Conservation (phyloP, 2,329 filamentous ascomycete species). For the Fusarium musae region DNA sequence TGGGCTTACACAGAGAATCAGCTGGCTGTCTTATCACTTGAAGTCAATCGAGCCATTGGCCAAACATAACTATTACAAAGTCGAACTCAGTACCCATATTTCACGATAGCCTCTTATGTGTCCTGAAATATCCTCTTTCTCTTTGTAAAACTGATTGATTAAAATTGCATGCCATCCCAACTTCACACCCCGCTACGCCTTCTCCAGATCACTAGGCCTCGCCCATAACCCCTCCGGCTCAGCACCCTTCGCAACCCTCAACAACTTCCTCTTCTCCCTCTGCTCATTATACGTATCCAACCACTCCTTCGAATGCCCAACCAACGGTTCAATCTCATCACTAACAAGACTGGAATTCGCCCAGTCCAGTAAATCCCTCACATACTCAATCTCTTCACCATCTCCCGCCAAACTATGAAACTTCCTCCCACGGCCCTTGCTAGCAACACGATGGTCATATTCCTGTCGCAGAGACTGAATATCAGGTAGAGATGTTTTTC, state of each 20-base stretch:
- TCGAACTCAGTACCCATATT: not conserved
- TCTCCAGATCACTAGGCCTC: conserved; percentile 3
- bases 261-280: conserved; percentile 21
- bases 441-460: conserved; percentile 39
- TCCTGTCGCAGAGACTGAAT: conserved; percentile 14
- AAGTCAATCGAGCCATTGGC: fast-evolving
- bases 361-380: conserved; percentile 39
- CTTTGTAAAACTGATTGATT: too few relatives aligned
- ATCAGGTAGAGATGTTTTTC: conserved; percentile 49
- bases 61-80: not conserved
- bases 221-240: conserved; percentile 31
- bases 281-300: conserved; percentile 20
- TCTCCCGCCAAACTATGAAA: conserved; percentile 42
- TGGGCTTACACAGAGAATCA: fast-evolving
- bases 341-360: conserved; percentile 26
- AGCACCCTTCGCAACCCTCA: conserved; percentile 14
- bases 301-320: conserved; percentile 32
- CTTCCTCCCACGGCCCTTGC: conserved; percentile 33
- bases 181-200: not conserved
- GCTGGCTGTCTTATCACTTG: fast-evolving
- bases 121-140: too few relatives aligned
- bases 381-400: conserved; percentile 39
- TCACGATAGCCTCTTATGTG: fast-evolving
- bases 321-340: conserved; percentile 3
- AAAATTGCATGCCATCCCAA: not conserved